Conservation (phyloP, 2,329 filamentous ascomycete species). For the Fusarium multiceps region DNA sequence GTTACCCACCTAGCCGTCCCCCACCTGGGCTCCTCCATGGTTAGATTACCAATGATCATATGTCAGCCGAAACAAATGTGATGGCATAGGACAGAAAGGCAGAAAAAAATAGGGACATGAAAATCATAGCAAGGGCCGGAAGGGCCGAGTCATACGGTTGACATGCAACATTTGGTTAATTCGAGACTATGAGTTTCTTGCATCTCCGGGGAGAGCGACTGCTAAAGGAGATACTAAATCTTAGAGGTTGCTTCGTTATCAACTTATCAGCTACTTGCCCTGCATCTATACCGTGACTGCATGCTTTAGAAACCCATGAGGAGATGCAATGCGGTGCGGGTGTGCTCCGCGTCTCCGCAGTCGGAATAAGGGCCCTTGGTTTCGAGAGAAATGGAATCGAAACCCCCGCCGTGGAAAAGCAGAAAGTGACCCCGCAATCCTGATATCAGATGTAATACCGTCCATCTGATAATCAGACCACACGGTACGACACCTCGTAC, state of each 20-base stretch:
- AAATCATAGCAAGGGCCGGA: not conserved
- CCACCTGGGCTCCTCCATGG: conserved; percentile 4
- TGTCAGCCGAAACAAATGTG: conserved; percentile 42
- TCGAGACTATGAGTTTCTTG: conserved; percentile 17
- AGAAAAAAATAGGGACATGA: conserved; percentile 1
- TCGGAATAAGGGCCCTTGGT: conserved; percentile 39
- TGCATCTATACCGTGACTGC: conserved; percentile 1
- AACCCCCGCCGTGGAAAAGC: conserved; percentile 43
- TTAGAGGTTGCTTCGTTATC: conserved; percentile 28
- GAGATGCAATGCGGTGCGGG: conserved; percentile 30
- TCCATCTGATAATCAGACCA: conserved; percentile 9
- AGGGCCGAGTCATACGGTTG: conserved; percentile 40
- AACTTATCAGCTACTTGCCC: conserved; percentile 23
- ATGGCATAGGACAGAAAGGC: conserved; percentile 28
- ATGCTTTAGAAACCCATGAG: conserved; percentile 33
- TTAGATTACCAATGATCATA: conserved; percentile 39
- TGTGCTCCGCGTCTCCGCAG: conserved; percentile 46
- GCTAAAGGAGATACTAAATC: not conserved
- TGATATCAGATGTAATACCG: conserved; percentile 41
- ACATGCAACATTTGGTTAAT: conserved; percentile 34
- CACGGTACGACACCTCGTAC: conserved; percentile 24
- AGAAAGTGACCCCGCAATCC: conserved; percentile 46
- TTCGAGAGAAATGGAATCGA: conserved; percentile 38
- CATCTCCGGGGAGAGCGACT: conserved; percentile 41
- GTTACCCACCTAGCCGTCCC: not conserved